Base-by-base conservation (phyloP, 225 moss, liverwort and hornwort genomes). In the Bryum argenteum region DNA sequence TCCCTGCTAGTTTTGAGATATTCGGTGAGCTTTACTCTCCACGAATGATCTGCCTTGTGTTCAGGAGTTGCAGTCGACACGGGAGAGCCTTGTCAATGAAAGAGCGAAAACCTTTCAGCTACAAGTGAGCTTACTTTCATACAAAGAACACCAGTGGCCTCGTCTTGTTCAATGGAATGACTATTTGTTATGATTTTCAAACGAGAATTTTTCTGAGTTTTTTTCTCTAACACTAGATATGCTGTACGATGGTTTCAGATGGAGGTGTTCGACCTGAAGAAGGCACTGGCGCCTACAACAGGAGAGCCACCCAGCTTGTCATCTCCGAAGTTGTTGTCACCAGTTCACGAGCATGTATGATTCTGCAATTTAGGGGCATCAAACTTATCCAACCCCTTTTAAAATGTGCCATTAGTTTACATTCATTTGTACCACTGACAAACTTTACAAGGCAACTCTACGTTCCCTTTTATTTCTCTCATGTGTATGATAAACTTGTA, bases 241-340 rank as follows among this genome's bases (percentile, higher is more conserved):
- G 60, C 66, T 48, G 39, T 66, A 57, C 11, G 21, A 10, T 67
- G 50, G 53, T 41, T 78, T 48, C 83, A 97, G 97, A 86, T 98
- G 82, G 94, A 98, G 84, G 88, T 98, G 7, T 82, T 92, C 51
- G 92, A 98, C 45, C 61, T 92, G 43, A 98, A 92, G 84, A 92
- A 94, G 54, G 87, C 78, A 71, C 22, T 94, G 26, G 79, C 81
- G 19, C 60, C 76, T 51, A 41, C 64, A 9, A 1, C 71, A 19
- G 77, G 57, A 54, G 83, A 83, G 53, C 33, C 53, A 11, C 72
- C 66, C 5, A 75, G 63, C 16, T 47, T 77, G 66, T 48, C 70
- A 10, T 54, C 77, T 40, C 80, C 75, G 63, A 43, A 80, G 38
- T 57, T 66, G 23, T 62, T 75, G 66, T 38, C 69, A 51, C 62